Evolutionary conservation across 2,329 filamentous ascomycete species (phyloP).

Genomic region (Nectriaceae sp.): DNA sequence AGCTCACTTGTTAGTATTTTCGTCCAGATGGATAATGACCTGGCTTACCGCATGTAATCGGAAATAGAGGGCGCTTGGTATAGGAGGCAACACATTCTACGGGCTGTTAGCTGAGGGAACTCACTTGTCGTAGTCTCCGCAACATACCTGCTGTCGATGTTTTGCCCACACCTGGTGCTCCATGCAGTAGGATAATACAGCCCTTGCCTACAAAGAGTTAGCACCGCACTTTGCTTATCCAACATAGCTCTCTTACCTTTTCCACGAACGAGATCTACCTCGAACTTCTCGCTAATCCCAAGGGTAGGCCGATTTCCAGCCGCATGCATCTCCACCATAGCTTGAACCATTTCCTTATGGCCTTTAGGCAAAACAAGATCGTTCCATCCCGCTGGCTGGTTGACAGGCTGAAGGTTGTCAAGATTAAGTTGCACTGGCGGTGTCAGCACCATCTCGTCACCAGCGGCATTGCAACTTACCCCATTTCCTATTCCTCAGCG

Average conservation of each 20-base stretch:
- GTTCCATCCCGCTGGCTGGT: neutral
- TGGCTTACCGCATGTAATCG: constrained; percentile 20
- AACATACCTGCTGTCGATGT: constrained; percentile 27
- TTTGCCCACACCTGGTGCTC: constrained; percentile 31
- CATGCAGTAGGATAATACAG: constrained; percentile 30
- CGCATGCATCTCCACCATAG: neutral
- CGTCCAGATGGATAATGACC: neutral
- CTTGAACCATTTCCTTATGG: constrained; percentile 2
- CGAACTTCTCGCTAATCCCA: neutral
- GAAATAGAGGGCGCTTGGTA: constrained; percentile 18
- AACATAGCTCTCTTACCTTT: neutral
- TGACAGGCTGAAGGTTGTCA: neutral
- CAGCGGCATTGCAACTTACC: neutral
- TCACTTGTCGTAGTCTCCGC: neutral
- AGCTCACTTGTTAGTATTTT: neutral
- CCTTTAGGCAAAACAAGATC: constrained; percentile 1
- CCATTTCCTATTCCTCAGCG: constrained; percentile 1
- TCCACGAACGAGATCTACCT: neutral
- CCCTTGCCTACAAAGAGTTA: constrained; percentile 24
- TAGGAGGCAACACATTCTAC: constrained; percentile 13
- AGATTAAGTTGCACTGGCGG: neutral
- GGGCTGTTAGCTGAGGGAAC: neutral
- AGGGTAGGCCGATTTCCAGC: neutral
- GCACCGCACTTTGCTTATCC: neutral
- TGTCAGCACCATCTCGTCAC: too few species aligned